phyloP scores from a whole-genome alignment of 1,284 basidiomycete species.

The Heterobasidion irregulare region DNA sequence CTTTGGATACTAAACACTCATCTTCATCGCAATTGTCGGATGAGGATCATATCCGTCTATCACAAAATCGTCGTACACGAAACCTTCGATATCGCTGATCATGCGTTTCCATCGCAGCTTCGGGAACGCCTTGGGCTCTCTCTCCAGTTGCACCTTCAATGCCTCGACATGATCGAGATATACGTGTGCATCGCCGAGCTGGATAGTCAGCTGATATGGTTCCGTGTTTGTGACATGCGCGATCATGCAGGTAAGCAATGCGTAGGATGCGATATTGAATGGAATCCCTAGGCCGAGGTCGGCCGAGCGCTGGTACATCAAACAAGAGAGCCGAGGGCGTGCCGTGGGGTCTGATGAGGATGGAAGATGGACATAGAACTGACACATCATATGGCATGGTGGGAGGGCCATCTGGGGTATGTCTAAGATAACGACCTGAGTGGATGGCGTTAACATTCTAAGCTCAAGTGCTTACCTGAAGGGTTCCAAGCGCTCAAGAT shows the following conservation, averaged over 20 bases:
- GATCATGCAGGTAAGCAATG: slow-evolving; percentile 94
- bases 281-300: slow-evolving; percentile 96
- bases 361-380: slow-evolving; percentile 94
- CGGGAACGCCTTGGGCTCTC: slow-evolving; percentile 81
- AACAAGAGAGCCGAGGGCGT: slow-evolving; percentile 79
- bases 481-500: slow-evolving; percentile 98
- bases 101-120: slow-evolving; percentile 67
- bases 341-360: slow-evolving; percentile 31
- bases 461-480: slow-evolving; percentile 49
- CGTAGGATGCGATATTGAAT: slow-evolving; percentile 98
- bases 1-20: slow-evolving; percentile 67
- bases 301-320: slow-evolving; percentile 98
- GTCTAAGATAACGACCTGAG: slow-evolving; percentile 38
- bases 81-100: slow-evolving; percentile 75
- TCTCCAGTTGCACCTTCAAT: slow-evolving; percentile 71
- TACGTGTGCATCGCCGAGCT: slow-evolving; percentile 96
- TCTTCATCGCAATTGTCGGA: slow-evolving; percentile 91
- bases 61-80: slow-evolving; percentile 74
- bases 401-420: slow-evolving; percentile 93
- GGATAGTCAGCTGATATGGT: slow-evolving; percentile 84
- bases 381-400: slow-evolving; percentile 97
- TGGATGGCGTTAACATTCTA: neutral
- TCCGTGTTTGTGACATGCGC: slow-evolving; percentile 85
- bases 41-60: slow-evolving; percentile 86
- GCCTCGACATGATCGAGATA: slow-evolving; percentile 91